These are phyloP conservation scores for Selenicereus undatus DNA, from an alignment of 148 eudicot genomes.

Conservation along the genomic window DNA sequence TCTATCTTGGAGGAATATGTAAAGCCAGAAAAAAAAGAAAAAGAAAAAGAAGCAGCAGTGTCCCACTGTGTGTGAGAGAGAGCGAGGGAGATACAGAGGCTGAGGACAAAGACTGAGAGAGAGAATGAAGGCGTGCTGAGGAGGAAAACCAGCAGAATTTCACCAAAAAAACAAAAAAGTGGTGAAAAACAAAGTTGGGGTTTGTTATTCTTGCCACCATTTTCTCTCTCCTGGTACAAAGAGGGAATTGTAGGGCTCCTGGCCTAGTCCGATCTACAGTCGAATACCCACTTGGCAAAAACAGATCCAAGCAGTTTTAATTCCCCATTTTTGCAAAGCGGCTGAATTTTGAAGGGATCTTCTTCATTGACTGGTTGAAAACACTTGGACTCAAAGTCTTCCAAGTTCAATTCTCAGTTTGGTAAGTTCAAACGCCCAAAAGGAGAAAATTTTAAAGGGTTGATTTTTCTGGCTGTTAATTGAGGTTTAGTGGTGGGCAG, in stretches of 20 bases:
- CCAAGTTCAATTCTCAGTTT: constrained; percentile 4
- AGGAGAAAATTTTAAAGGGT: not conserved
- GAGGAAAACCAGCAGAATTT: constrained; percentile 28
- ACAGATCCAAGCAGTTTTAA: constrained; percentile 33
- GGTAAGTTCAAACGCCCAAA: constrained; percentile 9
- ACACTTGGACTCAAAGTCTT: constrained; percentile 21
- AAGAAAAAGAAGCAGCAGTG: not conserved
- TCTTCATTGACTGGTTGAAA: constrained; percentile 21
- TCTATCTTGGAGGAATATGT: constrained; percentile 5
- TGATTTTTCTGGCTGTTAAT: constrained; percentile 17
- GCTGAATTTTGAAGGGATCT: constrained; percentile 24
- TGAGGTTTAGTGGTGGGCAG: constrained; percentile 11
- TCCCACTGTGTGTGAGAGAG: not conserved
- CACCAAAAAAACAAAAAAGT: not conserved
- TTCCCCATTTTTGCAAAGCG: constrained; percentile 7
- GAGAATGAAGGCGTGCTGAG: constrained; percentile 41
- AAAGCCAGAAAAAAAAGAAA: not conserved
- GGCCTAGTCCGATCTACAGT: constrained; percentile 25
- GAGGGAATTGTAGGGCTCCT: constrained; percentile 16
- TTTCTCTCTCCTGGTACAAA: constrained; percentile 16
- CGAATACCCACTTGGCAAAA: not conserved
- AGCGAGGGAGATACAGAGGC: not conserved
- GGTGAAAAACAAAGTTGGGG: constrained; percentile 8
- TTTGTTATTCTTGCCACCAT: constrained; percentile 22
- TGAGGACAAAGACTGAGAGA: constrained; percentile 23